These are phyloP conservation scores for Ustilago xerochloae DNA, from an alignment of 1,284 basidiomycete genomes.

Conservation along the genomic window DNA sequence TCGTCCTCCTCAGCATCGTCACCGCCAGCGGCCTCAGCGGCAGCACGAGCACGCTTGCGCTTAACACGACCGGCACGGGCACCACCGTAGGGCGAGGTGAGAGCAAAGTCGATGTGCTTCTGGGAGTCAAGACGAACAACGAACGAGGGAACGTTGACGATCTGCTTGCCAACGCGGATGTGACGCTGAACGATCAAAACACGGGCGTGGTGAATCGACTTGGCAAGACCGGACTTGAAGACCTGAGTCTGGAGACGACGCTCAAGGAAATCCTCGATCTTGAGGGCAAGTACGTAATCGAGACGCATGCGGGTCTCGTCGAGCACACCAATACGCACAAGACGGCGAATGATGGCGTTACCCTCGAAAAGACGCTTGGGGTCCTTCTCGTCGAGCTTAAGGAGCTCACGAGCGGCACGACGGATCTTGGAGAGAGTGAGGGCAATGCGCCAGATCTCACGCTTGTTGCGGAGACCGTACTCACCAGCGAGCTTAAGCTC, in stretches of 20 bases:
- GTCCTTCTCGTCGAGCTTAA: slow-evolving; percentile 99
- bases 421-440: slow-evolving; percentile 97
- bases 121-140: slow-evolving; percentile 79
- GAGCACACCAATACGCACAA: slow-evolving; percentile 99
- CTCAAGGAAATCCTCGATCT: slow-evolving; percentile 99
- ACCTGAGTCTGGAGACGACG: slow-evolving; percentile 98
- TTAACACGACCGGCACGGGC: slow-evolving; percentile 97
- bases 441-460: slow-evolving; percentile 99
- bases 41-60: slow-evolving; percentile 95
- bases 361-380: slow-evolving; percentile 99
- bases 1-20: slow-evolving; percentile 80
- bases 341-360: slow-evolving; percentile 98
- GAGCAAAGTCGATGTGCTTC: slow-evolving; percentile 96
- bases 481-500: slow-evolving; percentile 99
- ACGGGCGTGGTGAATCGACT: slow-evolving; percentile 98
- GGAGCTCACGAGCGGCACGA: slow-evolving; percentile 99
- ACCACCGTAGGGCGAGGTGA: slow-evolving; percentile 97
- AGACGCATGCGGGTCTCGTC: slow-evolving; percentile 92
- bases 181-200: slow-evolving; percentile 97
- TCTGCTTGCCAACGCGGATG: slow-evolving; percentile 98
- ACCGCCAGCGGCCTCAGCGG: slow-evolving; percentile 89
- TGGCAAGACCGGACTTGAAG: slow-evolving; percentile 97
- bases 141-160: slow-evolving; percentile 99
- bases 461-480: slow-evolving; percentile 99
- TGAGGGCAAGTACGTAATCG: slow-evolving; percentile 97